Conservation (phyloP, 2,329 filamentous ascomycete genomes). For the Phoma sp. region DNA sequence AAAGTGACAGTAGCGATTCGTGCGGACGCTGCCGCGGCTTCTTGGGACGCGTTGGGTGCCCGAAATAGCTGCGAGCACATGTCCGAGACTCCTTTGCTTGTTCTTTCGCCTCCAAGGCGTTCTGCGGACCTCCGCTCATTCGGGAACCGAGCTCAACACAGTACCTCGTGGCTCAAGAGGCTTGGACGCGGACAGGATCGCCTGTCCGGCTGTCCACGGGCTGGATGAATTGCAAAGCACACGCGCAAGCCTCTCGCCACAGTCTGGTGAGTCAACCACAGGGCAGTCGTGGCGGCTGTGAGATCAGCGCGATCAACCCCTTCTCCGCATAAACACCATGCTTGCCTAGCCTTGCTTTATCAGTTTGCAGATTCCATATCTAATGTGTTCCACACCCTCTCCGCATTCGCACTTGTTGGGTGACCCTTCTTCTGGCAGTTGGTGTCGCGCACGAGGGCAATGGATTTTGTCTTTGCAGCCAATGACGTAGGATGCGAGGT, state of each 20-base stretch:
- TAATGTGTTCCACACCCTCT: constrained; percentile 9
- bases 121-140: constrained; percentile 11
- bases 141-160: constrained; percentile 13
- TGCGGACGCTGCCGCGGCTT: constrained; percentile 9
- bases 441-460: constrained; percentile 21
- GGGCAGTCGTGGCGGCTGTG: constrained; percentile 3
- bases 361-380: constrained; percentile 1
- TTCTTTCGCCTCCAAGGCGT: constrained; percentile 13
- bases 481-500: constrained; percentile 33
- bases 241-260: constrained; percentile 37
- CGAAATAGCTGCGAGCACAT: constrained; percentile 19
- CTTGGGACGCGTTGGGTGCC: constrained; percentile 12
- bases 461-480: constrained; percentile 4
- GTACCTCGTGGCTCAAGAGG: constrained; percentile 8
- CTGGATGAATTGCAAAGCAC: constrained; percentile 20
- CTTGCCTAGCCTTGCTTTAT: constrained; percentile 8
- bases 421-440: constrained; percentile 6
- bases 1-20: constrained; percentile 17
- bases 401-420: constrained; percentile 1
- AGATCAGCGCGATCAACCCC: constrained; percentile 26
- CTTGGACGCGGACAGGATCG: constrained; percentile 6
- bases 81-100: constrained; percentile 10
- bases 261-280: constrained; percentile 17
- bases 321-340: constrained; percentile 15
- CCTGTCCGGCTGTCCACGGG: constrained; percentile 4